Evolutionary conservation across 1,284 basidiomycete species (phyloP), one percentile per base, ranked within the genome.

Genomic region (Papiliotrema fonsecae): DNA sequence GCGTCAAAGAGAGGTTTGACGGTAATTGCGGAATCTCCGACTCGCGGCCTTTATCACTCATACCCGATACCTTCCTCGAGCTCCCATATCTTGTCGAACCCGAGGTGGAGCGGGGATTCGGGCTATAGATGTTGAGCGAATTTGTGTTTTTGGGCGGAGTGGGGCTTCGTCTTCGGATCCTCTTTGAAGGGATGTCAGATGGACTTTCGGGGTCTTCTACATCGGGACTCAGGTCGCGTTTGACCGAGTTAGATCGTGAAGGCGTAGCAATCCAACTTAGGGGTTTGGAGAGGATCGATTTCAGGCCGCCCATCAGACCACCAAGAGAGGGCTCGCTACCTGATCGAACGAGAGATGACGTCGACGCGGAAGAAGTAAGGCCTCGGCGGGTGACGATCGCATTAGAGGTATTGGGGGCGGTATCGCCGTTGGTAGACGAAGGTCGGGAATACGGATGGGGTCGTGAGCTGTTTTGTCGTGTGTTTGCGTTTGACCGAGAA

Each of bases 221-320:
- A 25, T 48, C 39, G 6, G 31, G 35, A 13, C 22, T n/a, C 13
- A 24, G 13, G 35, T 41, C 47, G 9, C 39, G 7, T 19, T 41
- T 42, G 10, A 11, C 7, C 10, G 14, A 14, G 19, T 26, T 44
- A 6, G 6, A 14, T 22, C 37, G 37, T n/a, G 53, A 32, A 1
- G 60, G 60, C 0, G 61, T 60, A 1, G 49, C 55, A 31, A 63
- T 50, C 57, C 56, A 61, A 3, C 31, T 37, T 4, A 60, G 45
- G 4, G 61, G 58, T 37, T 52, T 55, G 13, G 53, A 49, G 40
- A 63, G 53, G 21, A 58, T 45, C 13, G 47, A 48, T 49, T 57
- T 60, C 36, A 60, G 31, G 10, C 58, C 55, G 26, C 47, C 32
- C 34, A 48, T 48, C 4, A 48, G 30, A n/a, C n/a, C n/a, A 22